Evolutionary conservation across 83 land plant species (phyloP).

Genomic region (Picea abies): DNA sequence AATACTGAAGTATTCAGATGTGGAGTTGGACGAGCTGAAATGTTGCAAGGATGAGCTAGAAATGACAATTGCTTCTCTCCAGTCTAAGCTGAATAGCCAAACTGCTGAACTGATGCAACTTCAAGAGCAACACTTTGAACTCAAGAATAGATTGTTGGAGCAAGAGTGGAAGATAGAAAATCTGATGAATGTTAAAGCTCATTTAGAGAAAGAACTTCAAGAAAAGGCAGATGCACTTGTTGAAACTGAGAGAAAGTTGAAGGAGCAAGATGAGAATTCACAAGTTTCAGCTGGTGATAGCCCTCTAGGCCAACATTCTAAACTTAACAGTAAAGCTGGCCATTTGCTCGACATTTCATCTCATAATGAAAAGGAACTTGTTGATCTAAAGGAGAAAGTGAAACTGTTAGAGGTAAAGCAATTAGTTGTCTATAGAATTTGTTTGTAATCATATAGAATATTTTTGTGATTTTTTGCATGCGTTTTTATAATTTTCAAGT

Average conservation of each 20-base stretch:
- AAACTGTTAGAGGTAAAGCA: slow-evolving; percentile 32
- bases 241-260: slow-evolving; percentile 34
- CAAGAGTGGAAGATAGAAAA: slow-evolving; percentile 49
- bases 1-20: slow-evolving; percentile 27
- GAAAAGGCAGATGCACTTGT: slow-evolving; percentile 38
- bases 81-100: slow-evolving; percentile 28
- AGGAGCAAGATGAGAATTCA: slow-evolving; percentile 22
- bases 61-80: slow-evolving; percentile 24
- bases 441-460: neutral
- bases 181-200: slow-evolving; percentile 27
- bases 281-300: slow-evolving; percentile 22
- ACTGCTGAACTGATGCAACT: slow-evolving; percentile 24
- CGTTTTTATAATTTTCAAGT: neutral
- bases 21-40: slow-evolving; percentile 25
- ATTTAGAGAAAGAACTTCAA: slow-evolving; percentile 33
- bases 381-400: slow-evolving; percentile 31
- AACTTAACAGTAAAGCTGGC: neutral
- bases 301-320: neutral
- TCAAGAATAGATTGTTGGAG: slow-evolving; percentile 36
- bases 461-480: neutral
- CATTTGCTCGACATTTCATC: slow-evolving; percentile 8
- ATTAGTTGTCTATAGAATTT: neutral
- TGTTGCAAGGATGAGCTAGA: slow-evolving; percentile 30
- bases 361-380: slow-evolving; percentile 32
- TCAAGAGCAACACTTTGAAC: slow-evolving; percentile 21